Evolutionary conservation across 208 protist genomes (phyloP).

Genomic region (Trypanosomatidae sp.): DNA sequence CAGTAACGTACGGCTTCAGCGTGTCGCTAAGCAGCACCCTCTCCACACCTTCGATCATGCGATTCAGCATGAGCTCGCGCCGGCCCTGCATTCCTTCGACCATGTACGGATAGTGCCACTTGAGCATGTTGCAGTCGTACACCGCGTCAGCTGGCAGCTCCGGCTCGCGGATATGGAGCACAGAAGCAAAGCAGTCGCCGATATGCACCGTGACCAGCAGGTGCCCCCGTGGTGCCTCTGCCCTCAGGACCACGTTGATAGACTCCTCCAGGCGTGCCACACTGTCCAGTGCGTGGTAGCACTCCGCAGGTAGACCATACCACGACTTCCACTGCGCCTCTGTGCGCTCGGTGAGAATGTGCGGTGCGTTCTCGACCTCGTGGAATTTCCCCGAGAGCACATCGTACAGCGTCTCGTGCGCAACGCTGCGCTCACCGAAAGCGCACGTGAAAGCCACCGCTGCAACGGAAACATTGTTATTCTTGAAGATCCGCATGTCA

Average conservation of each 20-base stretch:
- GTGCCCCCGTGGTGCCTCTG: constrained; percentile 60
- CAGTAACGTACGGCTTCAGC: constrained; percentile 66
- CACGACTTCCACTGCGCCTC: constrained; percentile 69
- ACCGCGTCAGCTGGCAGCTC: constrained; percentile 66
- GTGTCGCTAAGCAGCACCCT: constrained; percentile 70
- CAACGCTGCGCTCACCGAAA: constrained; percentile 53
- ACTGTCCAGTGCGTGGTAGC: constrained; percentile 66
- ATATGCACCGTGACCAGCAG: constrained; percentile 87
- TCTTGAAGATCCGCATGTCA: constrained; percentile 73
- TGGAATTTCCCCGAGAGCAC: constrained; percentile 32
- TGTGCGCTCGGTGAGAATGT: constrained; percentile 44
- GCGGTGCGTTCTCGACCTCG: constrained; percentile 36
- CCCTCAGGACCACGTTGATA: constrained; percentile 61
- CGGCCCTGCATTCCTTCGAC: constrained; percentile 63
- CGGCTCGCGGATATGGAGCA: constrained; percentile 76
- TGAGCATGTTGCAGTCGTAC: constrained; percentile 85
- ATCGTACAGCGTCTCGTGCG: constrained; percentile 71
- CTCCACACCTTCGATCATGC: constrained; percentile 82
- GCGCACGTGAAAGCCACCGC: constrained; percentile 80
- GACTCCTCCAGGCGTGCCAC: constrained; percentile 74
- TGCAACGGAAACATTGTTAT: constrained; percentile 81
- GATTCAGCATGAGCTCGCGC: constrained; percentile 74
- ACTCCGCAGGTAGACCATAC: constrained; percentile 56
- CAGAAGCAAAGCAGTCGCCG: constrained; percentile 77
- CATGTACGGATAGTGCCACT: constrained; percentile 85